These are phyloP conservation scores for Suillus occidentalis DNA, from an alignment of 768 basidiomycete genomes.

Conservation along the genomic window DNA sequence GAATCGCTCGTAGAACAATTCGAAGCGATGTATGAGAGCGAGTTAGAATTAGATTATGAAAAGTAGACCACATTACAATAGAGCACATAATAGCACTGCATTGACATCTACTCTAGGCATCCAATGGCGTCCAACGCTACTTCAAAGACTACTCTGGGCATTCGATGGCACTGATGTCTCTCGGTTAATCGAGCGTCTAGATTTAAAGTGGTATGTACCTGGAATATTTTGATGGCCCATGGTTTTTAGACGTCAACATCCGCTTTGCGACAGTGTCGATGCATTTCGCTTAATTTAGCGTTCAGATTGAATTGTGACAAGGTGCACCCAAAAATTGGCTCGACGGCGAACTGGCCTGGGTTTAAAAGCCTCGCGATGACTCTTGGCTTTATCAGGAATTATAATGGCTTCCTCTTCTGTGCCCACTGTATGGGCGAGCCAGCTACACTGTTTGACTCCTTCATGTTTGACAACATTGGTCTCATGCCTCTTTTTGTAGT, in stretches of 20 bases:
- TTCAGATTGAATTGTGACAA: neutral
- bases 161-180: neutral
- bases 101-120: neutral
- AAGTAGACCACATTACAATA: neutral
- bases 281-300: neutral
- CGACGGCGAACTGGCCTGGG: too few relatives aligned
- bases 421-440: neutral
- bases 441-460: neutral
- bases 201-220: neutral
- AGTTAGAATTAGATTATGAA: neutral
- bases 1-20: neutral
- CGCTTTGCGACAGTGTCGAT: neutral
- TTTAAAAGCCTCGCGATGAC: too few relatives aligned
- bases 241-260: too few relatives aligned
- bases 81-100: neutral
- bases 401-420: neutral
- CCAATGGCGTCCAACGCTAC: neutral
- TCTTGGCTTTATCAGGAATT: too few relatives aligned
- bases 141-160: too few relatives aligned
- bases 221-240: neutral
- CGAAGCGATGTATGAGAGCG: neutral
- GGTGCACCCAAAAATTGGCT: too few relatives aligned
- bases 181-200: neutral
- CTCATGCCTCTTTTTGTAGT: neutral
- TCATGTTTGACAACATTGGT: neutral